Base-by-base conservation (phyloP, 106 monocot species). In the Dioscorea dumetorum region DNA sequence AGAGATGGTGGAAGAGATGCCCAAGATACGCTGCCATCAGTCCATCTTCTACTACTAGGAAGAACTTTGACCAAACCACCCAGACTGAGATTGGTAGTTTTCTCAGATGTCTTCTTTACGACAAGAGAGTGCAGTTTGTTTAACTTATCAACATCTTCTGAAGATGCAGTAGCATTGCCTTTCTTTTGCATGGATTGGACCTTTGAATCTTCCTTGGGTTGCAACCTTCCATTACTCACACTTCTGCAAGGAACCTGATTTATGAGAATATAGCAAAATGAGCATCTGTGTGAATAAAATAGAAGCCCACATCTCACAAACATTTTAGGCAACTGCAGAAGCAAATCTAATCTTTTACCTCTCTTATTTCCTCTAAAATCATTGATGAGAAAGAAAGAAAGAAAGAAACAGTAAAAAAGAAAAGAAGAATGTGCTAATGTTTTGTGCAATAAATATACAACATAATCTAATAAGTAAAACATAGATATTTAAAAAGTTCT, bases 11-110 rank as follows among this genome's bases (percentile, higher is more conserved):
- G 83, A 53, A 91, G 76, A 41, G 81, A 76, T 28, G 81, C 69
- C 90, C 90, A 91, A 13, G 83, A 86, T 61, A 78, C 67, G 66
- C 80, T 76, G 5, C 70, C 72, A 71, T 86, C 83, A 48, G 84
- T 84, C 80, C 75, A 73, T 76, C 64, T 78, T 70, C 75, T 80
- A 66, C 61, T 83, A 33, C 67, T 66, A 56, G 53, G 66, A 56
- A 41, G 41, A 41, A 91, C 52, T 71, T 91, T 87, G 15, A 86
- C 79, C 34, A 91, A 67, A 64, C 81, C 84, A 53, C 58, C 62
- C 54, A 61, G 66, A 58, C 68, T 65, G 60, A 75, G 71, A 79
- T 63, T 79, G 34, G 24, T 68, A 60, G 58, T 41, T 72, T 49
- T 14, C 8, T 79, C 81, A 23, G 77, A 59, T 41, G 52, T 68